These are phyloP conservation scores for Melocanna baccifera DNA, from an alignment of 176 grass and related monocot genomes.

Conservation along the genomic window DNA sequence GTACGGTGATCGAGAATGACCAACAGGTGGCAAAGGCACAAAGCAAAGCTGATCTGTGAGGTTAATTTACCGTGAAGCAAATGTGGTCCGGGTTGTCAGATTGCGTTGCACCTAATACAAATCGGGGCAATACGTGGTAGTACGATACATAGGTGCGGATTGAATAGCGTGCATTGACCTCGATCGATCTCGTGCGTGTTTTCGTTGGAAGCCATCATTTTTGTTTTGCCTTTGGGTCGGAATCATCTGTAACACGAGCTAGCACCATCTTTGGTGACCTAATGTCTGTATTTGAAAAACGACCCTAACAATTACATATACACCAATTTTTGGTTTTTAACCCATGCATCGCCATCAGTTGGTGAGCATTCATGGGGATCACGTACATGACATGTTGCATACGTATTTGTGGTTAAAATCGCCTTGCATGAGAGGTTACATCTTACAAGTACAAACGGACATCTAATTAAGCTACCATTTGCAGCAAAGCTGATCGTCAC, in stretches of 20 bases:
- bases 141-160: not conserved
- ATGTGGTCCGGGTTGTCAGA: slow-evolving; percentile 5
- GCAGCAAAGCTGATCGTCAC: not conserved
- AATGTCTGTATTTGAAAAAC: not conserved
- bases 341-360: not conserved
- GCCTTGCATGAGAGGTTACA: not conserved
- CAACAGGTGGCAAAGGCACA: not conserved
- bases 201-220: not conserved
- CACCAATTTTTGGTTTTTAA: not conserved
- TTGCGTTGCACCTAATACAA: slow-evolving; percentile 43
- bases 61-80: slow-evolving; percentile 42
- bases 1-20: not conserved
- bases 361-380: not conserved
- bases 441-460: not conserved
- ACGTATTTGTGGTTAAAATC: not conserved
- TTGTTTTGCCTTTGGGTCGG: not conserved
- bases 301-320: not conserved
- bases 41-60: not conserved
- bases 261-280: not conserved
- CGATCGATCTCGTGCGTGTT: not conserved
- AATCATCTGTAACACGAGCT: too few species aligned
- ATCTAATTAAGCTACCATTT: not conserved
- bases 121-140: not conserved
- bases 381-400: not conserved
- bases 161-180: slow-evolving; percentile 37